Conservation (phyloP, 164 flowering plant species). For the Chimonanthus praecox region DNA sequence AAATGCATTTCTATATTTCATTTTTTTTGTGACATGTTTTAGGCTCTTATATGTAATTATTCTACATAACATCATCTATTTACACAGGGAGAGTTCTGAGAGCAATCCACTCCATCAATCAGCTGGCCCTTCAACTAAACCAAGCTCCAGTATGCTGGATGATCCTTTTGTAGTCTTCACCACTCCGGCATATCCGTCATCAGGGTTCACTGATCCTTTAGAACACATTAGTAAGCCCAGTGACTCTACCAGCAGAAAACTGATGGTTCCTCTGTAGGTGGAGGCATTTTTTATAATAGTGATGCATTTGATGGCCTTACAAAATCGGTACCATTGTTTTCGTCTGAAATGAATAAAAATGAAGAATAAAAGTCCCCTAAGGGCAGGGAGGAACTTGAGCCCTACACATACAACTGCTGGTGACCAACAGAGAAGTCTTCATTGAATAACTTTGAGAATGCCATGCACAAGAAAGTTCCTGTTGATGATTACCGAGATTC, state of each 20-base stretch:
- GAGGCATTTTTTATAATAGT: conserved; percentile 43
- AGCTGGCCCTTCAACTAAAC: conserved; percentile 28
- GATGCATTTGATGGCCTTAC: conserved; percentile 51
- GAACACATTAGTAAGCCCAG: conserved; percentile 38
- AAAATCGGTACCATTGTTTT: conserved; percentile 37
- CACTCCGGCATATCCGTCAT: conserved; percentile 28
- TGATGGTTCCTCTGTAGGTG: conserved; percentile 27
- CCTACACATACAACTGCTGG: conserved; percentile 18
- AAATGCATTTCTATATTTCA: too few relatives aligned
- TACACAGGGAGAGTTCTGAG: conserved; percentile 42
- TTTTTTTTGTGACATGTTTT: too few relatives aligned
- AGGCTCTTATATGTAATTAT: background rate
- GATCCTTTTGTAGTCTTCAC: conserved; percentile 73
- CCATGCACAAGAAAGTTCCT: conserved; percentile 33
- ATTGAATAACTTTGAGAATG: conserved; percentile 28
- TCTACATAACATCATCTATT: background rate
- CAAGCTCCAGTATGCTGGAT: conserved; percentile 33
- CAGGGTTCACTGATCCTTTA: conserved; percentile 48
- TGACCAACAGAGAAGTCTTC: conserved; percentile 34
- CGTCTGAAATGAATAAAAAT: conserved; percentile 9
- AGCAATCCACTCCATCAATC: conserved; percentile 24
- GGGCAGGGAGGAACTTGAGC: too few relatives aligned
- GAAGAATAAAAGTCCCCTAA: conserved; percentile 33
- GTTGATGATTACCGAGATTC: conserved; percentile 37
- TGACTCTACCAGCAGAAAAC: conserved; percentile 30